These are phyloP conservation scores for Letharia lupina DNA, from an alignment of 495 filamentous ascomycete species.

Conservation along the genomic window DNA sequence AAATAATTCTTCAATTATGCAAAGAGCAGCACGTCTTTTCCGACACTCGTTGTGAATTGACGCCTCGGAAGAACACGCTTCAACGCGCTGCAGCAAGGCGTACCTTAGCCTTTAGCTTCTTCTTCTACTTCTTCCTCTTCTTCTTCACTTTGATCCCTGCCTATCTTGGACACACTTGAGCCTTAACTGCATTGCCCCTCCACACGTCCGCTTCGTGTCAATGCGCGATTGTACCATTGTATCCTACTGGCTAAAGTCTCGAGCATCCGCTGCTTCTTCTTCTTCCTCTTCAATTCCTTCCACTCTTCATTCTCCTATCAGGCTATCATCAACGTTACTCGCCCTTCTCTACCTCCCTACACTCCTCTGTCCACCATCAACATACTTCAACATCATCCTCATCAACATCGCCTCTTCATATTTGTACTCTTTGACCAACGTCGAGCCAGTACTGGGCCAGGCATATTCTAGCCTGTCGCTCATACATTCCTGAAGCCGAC, in stretches of 20 bases:
- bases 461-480: background rate
- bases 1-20: background rate
- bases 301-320: background rate
- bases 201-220: slow-evolving; percentile 13
- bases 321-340: background rate
- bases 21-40: background rate
- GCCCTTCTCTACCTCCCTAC: background rate
- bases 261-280: slow-evolving; percentile 2
- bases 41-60: background rate
- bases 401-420: background rate
- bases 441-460: background rate
- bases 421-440: background rate
- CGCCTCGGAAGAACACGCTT: slow-evolving; percentile 8
- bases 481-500: background rate
- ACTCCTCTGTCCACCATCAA: background rate
- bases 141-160: slow-evolving; percentile 7
- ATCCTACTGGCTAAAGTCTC: slow-evolving; percentile 2
- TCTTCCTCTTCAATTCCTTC: background rate
- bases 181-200: slow-evolving; percentile 7
- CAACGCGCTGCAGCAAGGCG: slow-evolving; percentile 11
- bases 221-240: slow-evolving; percentile 16
- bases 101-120: background rate
- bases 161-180: slow-evolving; percentile 5
- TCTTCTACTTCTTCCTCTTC: background rate
- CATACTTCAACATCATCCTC: background rate